Evolutionary conservation across 768 basidiomycete genomes (phyloP), one percentile per base, ranked within the genome.

Genomic region (Suillus subaureus): DNA sequence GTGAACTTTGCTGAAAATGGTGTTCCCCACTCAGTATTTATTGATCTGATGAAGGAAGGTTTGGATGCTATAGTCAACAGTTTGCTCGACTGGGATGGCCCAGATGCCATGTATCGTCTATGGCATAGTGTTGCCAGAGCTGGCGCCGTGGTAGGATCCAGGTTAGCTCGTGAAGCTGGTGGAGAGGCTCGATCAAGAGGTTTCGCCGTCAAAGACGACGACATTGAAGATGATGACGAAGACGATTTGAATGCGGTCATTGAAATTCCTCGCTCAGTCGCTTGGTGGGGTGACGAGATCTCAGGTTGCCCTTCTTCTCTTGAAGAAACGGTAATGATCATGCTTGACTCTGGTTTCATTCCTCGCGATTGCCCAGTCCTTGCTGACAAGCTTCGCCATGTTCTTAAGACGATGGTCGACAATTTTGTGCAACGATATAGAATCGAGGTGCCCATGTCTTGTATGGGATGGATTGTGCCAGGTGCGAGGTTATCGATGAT

Each of bases 271-370:
- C 74, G 76, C 2, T 89, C 89, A n/a, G 77, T 79, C 23, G 87
- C 89, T 1, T 90, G 89, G 88, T 90, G 88, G 88, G 79, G 77
- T n/a, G 89, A 91, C 66, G 81, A 85, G 28, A 76, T 86, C 37
- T 88, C 87, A 58, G 89, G 81, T 33, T 78, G 73, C 47, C 90
- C 90, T 0, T 89, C 89, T 1, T 75, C 80, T 26, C 77, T 91
- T 4, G 88, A 87, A 68, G 90, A 92, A 71, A 90, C 88, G 0
- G 75, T 75, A 31, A 78, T 91, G 80, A 76, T 75, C 6, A 76
- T 90, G 23, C 72, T 91, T 1, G 87, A 86, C 71, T 72, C 86
- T 13, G 88, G 89, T 0, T 90, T 92, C 69, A 77, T 71, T 6
- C 89, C 89, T 0, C 64, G 78, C 47, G 74, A 69, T 3, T 85